Evolutionary conservation across 257 asterid species (phyloP), one percentile per base, ranked within the genome.

Genomic region (Plantago major): DNA sequence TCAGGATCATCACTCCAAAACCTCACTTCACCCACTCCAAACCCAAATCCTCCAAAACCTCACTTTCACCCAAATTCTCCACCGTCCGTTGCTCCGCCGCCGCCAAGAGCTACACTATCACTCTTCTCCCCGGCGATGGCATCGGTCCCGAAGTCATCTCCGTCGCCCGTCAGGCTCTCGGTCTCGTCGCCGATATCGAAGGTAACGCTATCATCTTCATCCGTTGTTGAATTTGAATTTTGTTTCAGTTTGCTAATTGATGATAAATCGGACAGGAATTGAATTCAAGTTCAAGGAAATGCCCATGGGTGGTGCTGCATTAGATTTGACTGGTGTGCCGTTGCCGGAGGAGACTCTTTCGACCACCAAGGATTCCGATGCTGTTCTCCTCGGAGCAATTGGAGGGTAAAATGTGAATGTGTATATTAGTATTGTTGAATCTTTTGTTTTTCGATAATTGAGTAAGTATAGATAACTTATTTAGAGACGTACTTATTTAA

Each of bases 311-410:
- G 99, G 97, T 18, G 90, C 92, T 13, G 96, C 99, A 72, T 76
- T 93, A 64, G 99, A 93, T 82, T 79, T 85, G 84, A 78, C 90
- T 11, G 96, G 96, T 22, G 95, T 89, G 42, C 96, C 97, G 65
- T 79, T 93, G 78, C 97, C 97, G n/a, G 91, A 82, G 16, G 91
- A 84, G 83, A 93, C 97, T 14, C 95, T 93, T 65, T 67, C 75
- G 1, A 74, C 82, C 55, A 96, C 99, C 16, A 83, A 78, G 88
- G 77, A 69, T 62, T 87, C 97, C 51, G 87, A 89, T 76, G 99
- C 96, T 51, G 88, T 90, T 78, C 92, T 93, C 63, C 97, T 93
- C 46, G 99, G 99, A 67, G 97, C 99, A 40, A 89, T 93, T 71
- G 99, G 99, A 82, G 99, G 99, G 97, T 89, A 78, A 68, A 30